Percentiles rank a stretch among this genome's conserved stretches.
phyloP scores from a whole-genome alignment of 805 yeast genomes.

The Torulaspora gathmanii region DNA sequence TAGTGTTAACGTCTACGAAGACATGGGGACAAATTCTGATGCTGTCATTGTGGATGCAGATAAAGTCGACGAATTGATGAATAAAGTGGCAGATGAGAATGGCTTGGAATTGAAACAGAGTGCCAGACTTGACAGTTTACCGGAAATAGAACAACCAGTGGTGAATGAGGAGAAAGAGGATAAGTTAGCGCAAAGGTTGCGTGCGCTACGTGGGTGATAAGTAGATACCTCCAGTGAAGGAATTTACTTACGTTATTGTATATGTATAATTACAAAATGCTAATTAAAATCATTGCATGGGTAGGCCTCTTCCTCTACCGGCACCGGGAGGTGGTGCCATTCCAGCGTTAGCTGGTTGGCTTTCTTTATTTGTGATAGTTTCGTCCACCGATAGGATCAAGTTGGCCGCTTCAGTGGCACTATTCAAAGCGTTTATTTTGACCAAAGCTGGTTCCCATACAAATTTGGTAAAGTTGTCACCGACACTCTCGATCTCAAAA shows the following conservation, averaged over 20 bases:
- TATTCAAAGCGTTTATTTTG: slow-evolving; percentile 85
- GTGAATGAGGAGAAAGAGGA: slow-evolving; percentile 77
- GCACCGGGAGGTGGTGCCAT: slow-evolving; percentile 44
- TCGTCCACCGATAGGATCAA: slow-evolving; percentile 93
- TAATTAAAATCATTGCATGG: slow-evolving; percentile 32
- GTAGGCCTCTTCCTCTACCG: slow-evolving; percentile 73
- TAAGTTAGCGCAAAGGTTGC: slow-evolving; percentile 74
- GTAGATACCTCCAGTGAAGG: background rate
- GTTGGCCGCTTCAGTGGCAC: slow-evolving; percentile 96
- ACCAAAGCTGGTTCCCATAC: slow-evolving; percentile 99
- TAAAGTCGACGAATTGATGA: slow-evolving; percentile 86
- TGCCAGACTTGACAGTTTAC: slow-evolving; percentile 46
- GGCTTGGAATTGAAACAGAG: slow-evolving; percentile 90
- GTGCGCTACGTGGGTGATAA: slow-evolving; percentile 63
- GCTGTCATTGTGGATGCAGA: slow-evolving; percentile 92
- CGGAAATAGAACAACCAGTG: slow-evolving; percentile 49
- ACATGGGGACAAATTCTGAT: slow-evolving; percentile 80
- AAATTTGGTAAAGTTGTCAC: slow-evolving; percentile 76
- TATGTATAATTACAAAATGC: slow-evolving; percentile 7
- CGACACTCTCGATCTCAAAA: slow-evolving; percentile 75
- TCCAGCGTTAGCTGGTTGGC: slow-evolving; percentile 48
- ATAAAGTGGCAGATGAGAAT: slow-evolving; percentile 93
- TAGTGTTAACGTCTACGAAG: slow-evolving; percentile 86
- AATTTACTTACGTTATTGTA: slow-evolving; percentile 4
- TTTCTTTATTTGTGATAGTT: slow-evolving; percentile 72